Evolutionary conservation across 1,139 yeast species (phyloP).

Genomic region (Candida sojae): DNA sequence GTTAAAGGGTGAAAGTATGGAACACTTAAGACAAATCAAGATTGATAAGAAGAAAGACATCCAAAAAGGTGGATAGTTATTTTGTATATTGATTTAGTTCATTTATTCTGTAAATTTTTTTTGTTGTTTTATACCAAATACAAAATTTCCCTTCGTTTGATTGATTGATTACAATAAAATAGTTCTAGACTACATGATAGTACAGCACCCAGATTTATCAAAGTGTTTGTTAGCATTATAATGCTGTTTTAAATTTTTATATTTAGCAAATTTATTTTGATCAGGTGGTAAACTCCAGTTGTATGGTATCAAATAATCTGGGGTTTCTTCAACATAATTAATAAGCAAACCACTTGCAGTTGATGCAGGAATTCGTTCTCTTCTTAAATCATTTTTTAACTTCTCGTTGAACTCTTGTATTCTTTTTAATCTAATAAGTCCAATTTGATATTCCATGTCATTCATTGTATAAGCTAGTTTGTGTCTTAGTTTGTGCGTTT

Average conservation of each 20-base stretch:
- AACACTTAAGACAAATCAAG: slow-evolving; percentile 43
- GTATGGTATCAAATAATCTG: slow-evolving; percentile 55
- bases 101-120: neutral
- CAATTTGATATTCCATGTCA: slow-evolving; percentile 32
- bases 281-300: slow-evolving; percentile 53
- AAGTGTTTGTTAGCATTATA: slow-evolving; percentile 5
- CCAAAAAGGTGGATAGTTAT: slow-evolving; percentile 38
- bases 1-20: slow-evolving; percentile 36
- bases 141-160: neutral
- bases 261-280: slow-evolving; percentile 44
- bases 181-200: slow-evolving; percentile 29
- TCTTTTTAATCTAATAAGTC: slow-evolving; percentile 59
- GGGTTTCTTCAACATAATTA: slow-evolving; percentile 47
- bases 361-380: slow-evolving; percentile 69
- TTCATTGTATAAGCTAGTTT: slow-evolving; percentile 10
- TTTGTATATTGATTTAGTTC: neutral
- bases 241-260: slow-evolving; percentile 20
- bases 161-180: neutral
- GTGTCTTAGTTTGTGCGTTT: slow-evolving; percentile 1
- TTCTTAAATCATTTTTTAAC: slow-evolving; percentile 52
- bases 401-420: slow-evolving; percentile 61
- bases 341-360: slow-evolving; percentile 56
- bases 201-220: slow-evolving; percentile 41
- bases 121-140: neutral
- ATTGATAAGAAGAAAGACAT: slow-evolving; percentile 43